Base-by-base conservation (phyloP, 164 flowering plant species). In the Vitis riparia region DNA sequence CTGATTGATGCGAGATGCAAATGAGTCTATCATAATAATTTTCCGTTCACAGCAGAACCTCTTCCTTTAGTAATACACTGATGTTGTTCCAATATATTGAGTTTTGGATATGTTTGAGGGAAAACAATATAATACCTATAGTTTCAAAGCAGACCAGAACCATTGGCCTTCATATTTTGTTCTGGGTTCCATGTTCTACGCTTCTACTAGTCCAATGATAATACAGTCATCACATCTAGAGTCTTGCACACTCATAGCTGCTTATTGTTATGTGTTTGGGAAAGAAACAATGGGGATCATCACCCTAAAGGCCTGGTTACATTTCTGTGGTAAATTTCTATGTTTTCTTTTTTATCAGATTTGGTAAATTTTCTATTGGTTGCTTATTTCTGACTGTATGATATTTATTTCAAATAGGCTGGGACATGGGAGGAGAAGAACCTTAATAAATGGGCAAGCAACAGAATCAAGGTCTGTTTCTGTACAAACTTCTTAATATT, bases 351-450 rank as follows among this genome's bases (percentile, higher is more conserved):
- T 51, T 60, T 13, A 61, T 61, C n/a, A 23, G 64, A 5, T 57
- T 11, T 44, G 5, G 2, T 37, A 37, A 27, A 29, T 3, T 66
- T 17, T 66, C 16, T 6, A 9, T 52, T 51, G 27, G 47, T 15
- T 60, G 55, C 30, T 51, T 29, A 6, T 27, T 23, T 50, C n/a
- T 57, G 29, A 11, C 19, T n/a, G n/a, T 67, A 5, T n/a, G 29
- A 14, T 69, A 50, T 29, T 27, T n/a, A 6, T 62, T 63, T n/a
- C 60, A 32, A 73, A 49, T 62, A 94, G 98, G 98, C 98, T 72
- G 98, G 98, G 68, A 94, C 98, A 8, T 94, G 98, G 98, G 98
- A 94, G 84, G 98, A 94, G 83, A 92, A 85, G 68, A 94, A 84
- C 78, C 84, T 94, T 19, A 94, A 85, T 56, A 82, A 82, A 49